Base-by-base conservation (phyloP, 768 basidiomycete genomes). In the Leccinum pellstonianum region DNA sequence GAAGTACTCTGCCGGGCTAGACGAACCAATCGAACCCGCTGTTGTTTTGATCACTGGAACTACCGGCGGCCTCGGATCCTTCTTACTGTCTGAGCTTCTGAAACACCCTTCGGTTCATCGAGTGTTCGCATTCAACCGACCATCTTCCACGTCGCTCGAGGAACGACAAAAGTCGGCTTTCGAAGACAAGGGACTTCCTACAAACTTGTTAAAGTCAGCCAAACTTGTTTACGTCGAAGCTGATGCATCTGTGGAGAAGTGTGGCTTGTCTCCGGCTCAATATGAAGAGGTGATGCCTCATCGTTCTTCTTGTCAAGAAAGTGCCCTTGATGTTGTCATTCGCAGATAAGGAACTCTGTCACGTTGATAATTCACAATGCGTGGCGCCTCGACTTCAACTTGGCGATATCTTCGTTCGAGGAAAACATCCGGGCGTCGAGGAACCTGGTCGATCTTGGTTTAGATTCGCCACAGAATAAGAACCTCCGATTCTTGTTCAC, bases 321-420 rank as follows among this genome's bases (percentile, higher is more conserved):
- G n/a, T 11, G 3, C 11, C 15, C 23, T 19, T 25, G 23, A 23
- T 14, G 4, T 17, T 4, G 15, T 29, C n/a, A 3, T 33, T 14
- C 4, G 1, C 43, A 79, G 79, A 65, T 80, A 2, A 66, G 66
- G 2, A 58, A 60, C 3, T 72, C 75, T 0, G 68, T 79, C 33
- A 74, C 74, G 2, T 35, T 75, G 31, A 68, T 80, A 47, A 76
- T 80, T 19, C 79, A 80, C 56, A 77, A 71, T 8, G 79, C 80
- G 4, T 81, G 80, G 80, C 71, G 68, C 17, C 68, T 81, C 48
- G 74, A 81, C 53, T 80, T 80, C 59, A 80, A 76, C 54, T 56
- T 77, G 35, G 68, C 67, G 2, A 66, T 81, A 10, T 67, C 75
- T 6, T 80, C 80, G 1, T 79, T 81, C 55, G 79, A 80, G 43